phyloP scores from a whole-genome alignment of 768 basidiomycete species.

The Mycena leptocephala region DNA sequence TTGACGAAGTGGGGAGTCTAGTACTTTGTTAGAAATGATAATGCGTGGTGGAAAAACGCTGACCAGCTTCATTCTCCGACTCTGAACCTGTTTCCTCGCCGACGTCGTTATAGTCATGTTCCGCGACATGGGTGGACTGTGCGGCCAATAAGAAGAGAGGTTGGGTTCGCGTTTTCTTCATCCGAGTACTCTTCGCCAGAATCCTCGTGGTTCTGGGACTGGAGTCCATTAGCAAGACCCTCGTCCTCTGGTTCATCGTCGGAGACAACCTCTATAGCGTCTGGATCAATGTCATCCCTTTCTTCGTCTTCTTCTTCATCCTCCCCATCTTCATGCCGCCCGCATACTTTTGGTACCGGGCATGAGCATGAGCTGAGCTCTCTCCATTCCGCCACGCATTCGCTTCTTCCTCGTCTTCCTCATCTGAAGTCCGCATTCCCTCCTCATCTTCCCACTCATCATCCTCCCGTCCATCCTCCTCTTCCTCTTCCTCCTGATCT shows the following conservation, averaged over 20 bases:
- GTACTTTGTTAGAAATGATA: background rate
- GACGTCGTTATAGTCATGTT: slow-evolving; percentile 29
- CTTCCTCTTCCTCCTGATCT: slow-evolving; percentile 47
- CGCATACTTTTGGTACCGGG: slow-evolving; percentile 38
- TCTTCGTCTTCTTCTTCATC: slow-evolving; percentile 40
- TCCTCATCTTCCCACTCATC: slow-evolving; percentile 44
- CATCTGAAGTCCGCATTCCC: slow-evolving; percentile 34
- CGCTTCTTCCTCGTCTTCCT: slow-evolving; percentile 45
- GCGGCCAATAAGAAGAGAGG: background rate
- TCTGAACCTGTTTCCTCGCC: slow-evolving; percentile 36
- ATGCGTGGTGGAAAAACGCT: background rate
- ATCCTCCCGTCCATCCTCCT: slow-evolving; percentile 36
- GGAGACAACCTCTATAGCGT: slow-evolving; percentile 42
- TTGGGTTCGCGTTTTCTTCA: slow-evolving; percentile 18
- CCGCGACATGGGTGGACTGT: background rate
- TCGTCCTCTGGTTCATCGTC: slow-evolving; percentile 42
- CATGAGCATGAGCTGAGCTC: slow-evolving; percentile 45
- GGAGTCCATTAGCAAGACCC: slow-evolving; percentile 9
- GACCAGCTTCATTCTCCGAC: slow-evolving; percentile 35
- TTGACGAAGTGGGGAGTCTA: slow-evolving; percentile 23
- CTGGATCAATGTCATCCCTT: slow-evolving; percentile 35
- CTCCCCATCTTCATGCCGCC: slow-evolving; percentile 33
- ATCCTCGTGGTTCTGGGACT: slow-evolving; percentile 38
- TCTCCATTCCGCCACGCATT: slow-evolving; percentile 43
- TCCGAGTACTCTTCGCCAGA: slow-evolving; percentile 39